Evolutionary conservation across 805 yeast genomes (phyloP).

Genomic region (Starmerella cellae): DNA sequence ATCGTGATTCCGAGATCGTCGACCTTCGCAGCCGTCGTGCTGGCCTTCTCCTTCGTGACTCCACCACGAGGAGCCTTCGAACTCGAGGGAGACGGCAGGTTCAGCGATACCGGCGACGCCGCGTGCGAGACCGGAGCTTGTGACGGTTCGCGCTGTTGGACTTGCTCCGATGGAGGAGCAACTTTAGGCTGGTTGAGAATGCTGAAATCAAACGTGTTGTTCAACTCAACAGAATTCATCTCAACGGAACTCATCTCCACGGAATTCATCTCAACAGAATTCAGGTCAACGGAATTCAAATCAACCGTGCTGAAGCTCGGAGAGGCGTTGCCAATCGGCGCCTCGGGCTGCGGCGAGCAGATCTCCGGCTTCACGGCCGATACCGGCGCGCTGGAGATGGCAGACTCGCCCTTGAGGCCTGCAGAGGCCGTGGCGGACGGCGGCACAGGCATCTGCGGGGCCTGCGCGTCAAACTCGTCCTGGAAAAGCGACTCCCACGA

Average conservation of each 20-base stretch:
- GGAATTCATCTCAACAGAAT: not conserved
- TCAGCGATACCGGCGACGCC: not conserved
- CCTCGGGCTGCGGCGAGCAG: not conserved
- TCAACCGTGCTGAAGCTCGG: no score
- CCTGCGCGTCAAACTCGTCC: slow-evolving; percentile 5
- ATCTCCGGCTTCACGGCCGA: not conserved
- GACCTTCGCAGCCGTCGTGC: slow-evolving; percentile 6
- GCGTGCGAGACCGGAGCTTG: not conserved
- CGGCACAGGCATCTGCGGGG: not conserved
- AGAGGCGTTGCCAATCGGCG: not conserved
- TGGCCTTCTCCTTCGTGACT: slow-evolving; percentile 1
- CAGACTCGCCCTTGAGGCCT: not conserved
- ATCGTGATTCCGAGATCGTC: slow-evolving; percentile 67
- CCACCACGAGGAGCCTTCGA: slow-evolving; percentile 2
- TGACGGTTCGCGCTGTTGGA: not conserved
- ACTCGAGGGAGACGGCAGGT: not conserved
- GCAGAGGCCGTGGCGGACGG: not conserved
- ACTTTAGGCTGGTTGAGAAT: slow-evolving; percentile 3
- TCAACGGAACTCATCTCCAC: not conserved
- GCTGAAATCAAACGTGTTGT: slow-evolving; percentile 3
- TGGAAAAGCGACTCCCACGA: slow-evolving; percentile 19
- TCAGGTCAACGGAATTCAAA: not conserved
- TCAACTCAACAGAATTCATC: not conserved
- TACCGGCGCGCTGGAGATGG: not conserved
- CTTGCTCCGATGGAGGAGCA: not conserved